Conservation (phyloP, 2,329 filamentous ascomycete species). For the Atkinsonella texensis region DNA sequence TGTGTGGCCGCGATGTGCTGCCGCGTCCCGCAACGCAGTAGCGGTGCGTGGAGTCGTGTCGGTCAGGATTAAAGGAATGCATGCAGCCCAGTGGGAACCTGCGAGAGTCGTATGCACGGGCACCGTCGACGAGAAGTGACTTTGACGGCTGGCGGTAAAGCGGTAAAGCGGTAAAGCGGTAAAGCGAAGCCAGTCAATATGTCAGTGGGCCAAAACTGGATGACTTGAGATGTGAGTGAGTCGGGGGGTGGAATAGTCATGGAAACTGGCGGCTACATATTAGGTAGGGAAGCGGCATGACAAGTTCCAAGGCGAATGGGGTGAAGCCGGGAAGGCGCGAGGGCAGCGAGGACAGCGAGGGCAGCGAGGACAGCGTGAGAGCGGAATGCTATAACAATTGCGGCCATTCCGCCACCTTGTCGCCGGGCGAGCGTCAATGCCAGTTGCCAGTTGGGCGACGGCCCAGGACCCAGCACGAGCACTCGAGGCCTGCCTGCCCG, state of each 20-base stretch:
- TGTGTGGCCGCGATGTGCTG: conserved; percentile 1
- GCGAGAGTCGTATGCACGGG: neutral
- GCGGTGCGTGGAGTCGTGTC: neutral
- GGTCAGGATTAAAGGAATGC: conserved; percentile 1
- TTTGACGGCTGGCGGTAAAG: no score
- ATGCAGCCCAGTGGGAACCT: neutral
- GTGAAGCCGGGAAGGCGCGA: neutral
- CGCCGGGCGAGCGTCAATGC: neutral
- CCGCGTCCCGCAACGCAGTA: conserved; percentile 1
- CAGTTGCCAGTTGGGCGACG: no score
- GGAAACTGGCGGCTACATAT: neutral
- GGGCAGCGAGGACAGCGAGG: neutral
- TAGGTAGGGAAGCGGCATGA: neutral
- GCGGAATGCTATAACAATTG: conserved; percentile 10
- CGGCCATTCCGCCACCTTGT: conserved; percentile 8
- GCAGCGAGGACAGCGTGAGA: neutral
- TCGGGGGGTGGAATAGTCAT: neutral
- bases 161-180: no score
- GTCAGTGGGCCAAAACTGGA: neutral
- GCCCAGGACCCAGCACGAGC: no score
- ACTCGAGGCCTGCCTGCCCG: no score
- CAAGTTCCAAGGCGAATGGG: neutral
- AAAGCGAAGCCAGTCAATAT: neutral
- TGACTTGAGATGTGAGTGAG: neutral
- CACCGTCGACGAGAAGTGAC: neutral